These are phyloP conservation scores for Macrolepiota fuliginosa DNA, from an alignment of 768 basidiomycete genomes.

Conservation along the genomic window DNA sequence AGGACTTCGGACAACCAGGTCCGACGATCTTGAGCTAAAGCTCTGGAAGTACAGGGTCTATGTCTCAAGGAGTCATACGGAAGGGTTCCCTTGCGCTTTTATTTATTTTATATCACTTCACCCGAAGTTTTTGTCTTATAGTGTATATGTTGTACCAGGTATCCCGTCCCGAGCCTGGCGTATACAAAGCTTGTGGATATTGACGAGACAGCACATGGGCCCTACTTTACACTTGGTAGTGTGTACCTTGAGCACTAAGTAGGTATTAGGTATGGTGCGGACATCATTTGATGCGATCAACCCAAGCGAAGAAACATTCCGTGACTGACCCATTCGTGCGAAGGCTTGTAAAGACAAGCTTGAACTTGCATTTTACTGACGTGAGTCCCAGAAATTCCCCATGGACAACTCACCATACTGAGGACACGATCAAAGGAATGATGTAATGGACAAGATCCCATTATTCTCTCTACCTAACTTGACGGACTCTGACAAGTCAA, in stretches of 20 bases:
- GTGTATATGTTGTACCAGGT: no score
- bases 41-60: neutral
- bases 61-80: neutral
- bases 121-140: neutral
- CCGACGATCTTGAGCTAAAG: conserved; percentile 11
- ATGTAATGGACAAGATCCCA: conserved; percentile 12
- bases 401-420: neutral
- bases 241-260: no score
- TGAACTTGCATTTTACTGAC: neutral
- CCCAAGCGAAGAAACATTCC: neutral
- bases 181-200: no score
- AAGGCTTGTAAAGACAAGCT: neutral
- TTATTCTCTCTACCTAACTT: conserved; percentile 11
- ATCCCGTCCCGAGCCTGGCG: no score
- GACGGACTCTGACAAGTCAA: conserved; percentile 18
- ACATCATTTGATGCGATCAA: neutral
- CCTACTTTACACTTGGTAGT: no score
- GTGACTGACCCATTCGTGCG: neutral
- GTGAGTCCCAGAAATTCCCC: neutral
- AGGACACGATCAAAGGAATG: neutral
- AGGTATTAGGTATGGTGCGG: neutral
- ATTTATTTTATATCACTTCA: neutral
- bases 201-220: no score
- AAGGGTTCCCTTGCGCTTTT: neutral
- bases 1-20: conserved; percentile 36